Percentiles rank a stretch among this genome's conserved stretches.
Conservation (phyloP, 805 yeast genomes). For the Wickerhamiella slavikovae region DNA sequence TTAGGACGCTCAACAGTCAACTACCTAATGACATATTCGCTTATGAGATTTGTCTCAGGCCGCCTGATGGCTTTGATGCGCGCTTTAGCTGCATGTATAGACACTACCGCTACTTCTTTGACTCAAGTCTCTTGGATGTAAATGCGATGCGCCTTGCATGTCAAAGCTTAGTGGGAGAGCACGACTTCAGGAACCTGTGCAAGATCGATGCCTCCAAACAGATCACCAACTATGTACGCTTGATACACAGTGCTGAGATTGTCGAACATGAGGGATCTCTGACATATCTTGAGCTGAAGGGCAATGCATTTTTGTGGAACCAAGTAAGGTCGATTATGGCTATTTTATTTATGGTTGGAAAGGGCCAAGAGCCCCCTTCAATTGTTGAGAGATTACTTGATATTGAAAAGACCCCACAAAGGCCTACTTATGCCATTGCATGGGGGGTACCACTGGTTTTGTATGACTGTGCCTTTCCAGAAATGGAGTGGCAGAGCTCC, state of each 20-base stretch:
- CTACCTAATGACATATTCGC: constrained; percentile 67
- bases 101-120: constrained; percentile 69
- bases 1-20: constrained; percentile 50
- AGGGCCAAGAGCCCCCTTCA: constrained; percentile 39
- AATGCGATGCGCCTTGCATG: constrained; percentile 55
- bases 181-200: constrained; percentile 89
- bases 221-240: constrained; percentile 55
- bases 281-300: constrained; percentile 56
- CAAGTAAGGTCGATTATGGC: constrained; percentile 96
- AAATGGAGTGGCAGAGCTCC: constrained; percentile 39
- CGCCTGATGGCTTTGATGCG: constrained; percentile 73
- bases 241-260: constrained; percentile 34
- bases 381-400: constrained; percentile 42
- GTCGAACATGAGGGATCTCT: constrained; percentile 17
- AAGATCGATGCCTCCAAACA: constrained; percentile 89
- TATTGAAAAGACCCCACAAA: constrained; percentile 31
- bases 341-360: constrained; percentile 59
- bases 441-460: constrained; percentile 71
- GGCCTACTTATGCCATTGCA: constrained; percentile 78
- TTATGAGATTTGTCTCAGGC: constrained; percentile 66
- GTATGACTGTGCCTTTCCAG: constrained; percentile 61
- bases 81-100: constrained; percentile 75
- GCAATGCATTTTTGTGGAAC: constrained; percentile 91
- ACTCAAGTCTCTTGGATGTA: constrained; percentile 28
- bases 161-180: constrained; percentile 38